Percentiles rank a stretch among this genome's conserved stretches.
phyloP scores from a whole-genome alignment of 768 basidiomycete species.

The Kwoniella heveanensis region DNA sequence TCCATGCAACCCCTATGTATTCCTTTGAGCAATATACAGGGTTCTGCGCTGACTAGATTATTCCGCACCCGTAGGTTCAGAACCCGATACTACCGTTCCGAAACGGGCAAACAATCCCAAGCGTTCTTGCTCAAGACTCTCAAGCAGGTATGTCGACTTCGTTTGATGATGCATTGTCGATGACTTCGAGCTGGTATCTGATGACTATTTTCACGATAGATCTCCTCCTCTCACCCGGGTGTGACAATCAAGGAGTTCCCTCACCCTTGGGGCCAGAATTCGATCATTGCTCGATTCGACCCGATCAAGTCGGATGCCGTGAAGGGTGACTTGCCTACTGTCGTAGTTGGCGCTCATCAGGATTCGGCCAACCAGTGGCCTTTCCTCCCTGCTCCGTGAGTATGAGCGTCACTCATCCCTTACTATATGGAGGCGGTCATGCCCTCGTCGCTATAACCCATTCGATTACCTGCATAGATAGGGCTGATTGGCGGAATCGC shows the following conservation, averaged over 20 bases:
- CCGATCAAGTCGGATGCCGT: conserved; percentile 63
- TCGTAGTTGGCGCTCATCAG: conserved; percentile 56
- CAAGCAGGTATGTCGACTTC: conserved; percentile 43
- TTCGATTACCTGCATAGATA: no score
- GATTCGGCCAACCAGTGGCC: conserved; percentile 58
- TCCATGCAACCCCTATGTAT: no score
- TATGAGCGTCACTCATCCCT: background rate
- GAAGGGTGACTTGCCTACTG: conserved; percentile 58
- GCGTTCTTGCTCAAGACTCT: conserved; percentile 55
- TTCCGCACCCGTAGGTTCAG: conserved; percentile 39
- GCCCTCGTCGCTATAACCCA: no score
- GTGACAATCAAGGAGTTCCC: conserved; percentile 64
- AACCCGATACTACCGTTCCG: conserved; percentile 58
- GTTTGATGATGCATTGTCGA: background rate
- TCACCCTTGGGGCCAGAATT: conserved; percentile 73
- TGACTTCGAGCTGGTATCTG: background rate
- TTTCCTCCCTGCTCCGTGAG: conserved; percentile 57
- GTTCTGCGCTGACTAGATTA: background rate
- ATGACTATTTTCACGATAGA: conserved; percentile 11
- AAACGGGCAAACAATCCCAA: conserved; percentile 56
- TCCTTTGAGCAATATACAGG: background rate
- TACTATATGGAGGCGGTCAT: no score
- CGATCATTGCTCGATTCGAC: conserved; percentile 55
- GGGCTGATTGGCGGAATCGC: no score
- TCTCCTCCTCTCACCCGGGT: conserved; percentile 31